Conservation (phyloP, 2,329 filamentous ascomycete species). For the Macroventuria anomochaeta region DNA sequence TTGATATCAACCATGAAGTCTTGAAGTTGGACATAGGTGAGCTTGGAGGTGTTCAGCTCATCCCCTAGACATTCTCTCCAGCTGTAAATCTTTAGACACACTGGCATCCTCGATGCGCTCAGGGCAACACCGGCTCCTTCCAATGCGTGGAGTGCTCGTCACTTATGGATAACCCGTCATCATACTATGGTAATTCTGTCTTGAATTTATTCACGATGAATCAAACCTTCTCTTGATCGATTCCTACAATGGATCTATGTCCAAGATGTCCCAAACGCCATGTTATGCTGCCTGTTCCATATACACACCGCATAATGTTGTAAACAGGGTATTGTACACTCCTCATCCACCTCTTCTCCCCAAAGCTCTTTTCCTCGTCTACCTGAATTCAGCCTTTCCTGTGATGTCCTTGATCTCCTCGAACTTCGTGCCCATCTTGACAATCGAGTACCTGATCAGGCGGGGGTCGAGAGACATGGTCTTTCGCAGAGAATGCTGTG, state of each 20-base stretch:
- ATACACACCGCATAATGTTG: slow-evolving; percentile 1
- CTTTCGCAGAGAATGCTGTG: slow-evolving; percentile 76
- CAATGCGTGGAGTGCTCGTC: no score
- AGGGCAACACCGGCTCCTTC: no score
- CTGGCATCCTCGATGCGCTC: no score
- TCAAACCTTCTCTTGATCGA: neutral
- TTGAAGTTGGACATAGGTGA: no score
- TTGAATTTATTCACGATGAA: neutral
- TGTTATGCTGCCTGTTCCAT: slow-evolving; percentile 10
- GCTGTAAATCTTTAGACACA: no score
- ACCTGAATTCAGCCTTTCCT: slow-evolving; percentile 59
- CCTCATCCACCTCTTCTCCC: neutral
- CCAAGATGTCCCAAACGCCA: slow-evolving; percentile 10
- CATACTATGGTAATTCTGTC: no score
- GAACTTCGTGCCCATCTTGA: slow-evolving; percentile 78
- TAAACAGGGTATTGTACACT: slow-evolving; percentile 17
- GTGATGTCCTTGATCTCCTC: slow-evolving; percentile 65
- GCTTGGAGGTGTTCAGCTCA: no score
- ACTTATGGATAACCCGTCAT: no score
- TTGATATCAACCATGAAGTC: no score
- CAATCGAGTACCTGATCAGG: slow-evolving; percentile 84
- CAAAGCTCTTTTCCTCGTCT: neutral
- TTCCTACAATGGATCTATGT: neutral
- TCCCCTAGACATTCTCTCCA: no score
- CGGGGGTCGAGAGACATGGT: slow-evolving; percentile 86